These are phyloP conservation scores for Kwoniella mangroviensis DNA, from an alignment of 768 basidiomycete species.

Conservation along the genomic window DNA sequence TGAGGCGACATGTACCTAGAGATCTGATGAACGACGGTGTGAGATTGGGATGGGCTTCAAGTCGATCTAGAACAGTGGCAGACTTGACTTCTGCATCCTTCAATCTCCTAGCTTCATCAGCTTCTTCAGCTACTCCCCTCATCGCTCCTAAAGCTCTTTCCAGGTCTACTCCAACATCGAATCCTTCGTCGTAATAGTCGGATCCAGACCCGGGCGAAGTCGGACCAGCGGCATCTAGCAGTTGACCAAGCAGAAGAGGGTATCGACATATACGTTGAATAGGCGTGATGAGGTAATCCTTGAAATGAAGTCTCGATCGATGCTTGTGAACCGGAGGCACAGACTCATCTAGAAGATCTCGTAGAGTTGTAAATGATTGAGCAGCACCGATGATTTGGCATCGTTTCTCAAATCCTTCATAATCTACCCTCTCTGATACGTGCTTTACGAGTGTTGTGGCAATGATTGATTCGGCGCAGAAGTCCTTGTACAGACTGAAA, in stretches of 20 bases:
- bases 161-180: conserved; percentile 51
- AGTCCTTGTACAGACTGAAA: conserved; percentile 80
- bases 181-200: conserved; percentile 23
- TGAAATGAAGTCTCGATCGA: conserved; percentile 58
- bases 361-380: conserved; percentile 50
- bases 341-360: conserved; percentile 41
- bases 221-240: conserved; percentile 57
- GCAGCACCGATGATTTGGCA: conserved; percentile 66
- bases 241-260: conserved; percentile 80
- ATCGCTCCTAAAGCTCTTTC: conserved; percentile 66
- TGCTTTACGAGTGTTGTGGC: conserved; percentile 75
- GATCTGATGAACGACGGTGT: conserved; percentile 61
- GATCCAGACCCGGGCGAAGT: conserved; percentile 27
- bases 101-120: conserved; percentile 76
- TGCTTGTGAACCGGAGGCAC: conserved; percentile 21
- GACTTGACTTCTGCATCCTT: conserved; percentile 72
- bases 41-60: conserved; percentile 60
- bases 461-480: conserved; percentile 84
- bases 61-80: conserved; percentile 70
- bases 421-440: conserved; percentile 72
- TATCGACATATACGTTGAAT: conserved; percentile 95
- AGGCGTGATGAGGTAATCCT: conserved; percentile 96
- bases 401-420: conserved; percentile 80
- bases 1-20: conserved; percentile 76
- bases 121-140: conserved; percentile 73